Conservation (phyloP, 805 yeast species). For the Candida maris region DNA sequence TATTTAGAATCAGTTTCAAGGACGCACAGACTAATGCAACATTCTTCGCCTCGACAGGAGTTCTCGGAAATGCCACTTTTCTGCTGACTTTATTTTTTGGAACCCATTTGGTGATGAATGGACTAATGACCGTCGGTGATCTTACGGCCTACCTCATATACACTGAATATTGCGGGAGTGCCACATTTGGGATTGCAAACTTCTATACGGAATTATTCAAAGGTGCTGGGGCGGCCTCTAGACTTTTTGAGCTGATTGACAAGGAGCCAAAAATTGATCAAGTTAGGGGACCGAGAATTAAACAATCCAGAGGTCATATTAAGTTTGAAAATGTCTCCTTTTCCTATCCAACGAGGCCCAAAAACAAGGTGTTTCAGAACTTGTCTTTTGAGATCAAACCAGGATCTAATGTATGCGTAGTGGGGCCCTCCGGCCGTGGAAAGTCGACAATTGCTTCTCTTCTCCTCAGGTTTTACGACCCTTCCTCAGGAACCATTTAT, state of each 20-base stretch:
- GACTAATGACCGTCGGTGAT: conserved; percentile 81
- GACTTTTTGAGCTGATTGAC: conserved; percentile 84
- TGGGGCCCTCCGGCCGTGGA: conserved; percentile 95
- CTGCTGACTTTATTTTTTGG: conserved; percentile 77
- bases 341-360: conserved; percentile 82
- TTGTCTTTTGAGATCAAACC: conserved; percentile 62
- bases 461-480: conserved; percentile 80
- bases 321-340: conserved; percentile 65
- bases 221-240: conserved; percentile 94
- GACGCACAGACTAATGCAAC: conserved; percentile 82
- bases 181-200: conserved; percentile 86
- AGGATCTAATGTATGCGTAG: conserved; percentile 89
- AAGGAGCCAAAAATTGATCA: conserved; percentile 71
- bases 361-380: conserved; percentile 59
- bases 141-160: conserved; percentile 91
- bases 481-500: conserved; percentile 58
- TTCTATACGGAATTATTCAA: conserved; percentile 94
- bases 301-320: conserved; percentile 50
- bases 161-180: conserved; percentile 89
- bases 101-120: conserved; percentile 69
- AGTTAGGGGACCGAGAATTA: conserved; percentile 53
- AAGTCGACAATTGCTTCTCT: conserved; percentile 86
- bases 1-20: conserved; percentile 66
- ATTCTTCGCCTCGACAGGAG: conserved; percentile 75
- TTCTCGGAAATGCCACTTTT: conserved; percentile 78